Conservation (phyloP, 2,329 filamentous ascomycete genomes). For the Penicillium sclerotiorum region DNA sequence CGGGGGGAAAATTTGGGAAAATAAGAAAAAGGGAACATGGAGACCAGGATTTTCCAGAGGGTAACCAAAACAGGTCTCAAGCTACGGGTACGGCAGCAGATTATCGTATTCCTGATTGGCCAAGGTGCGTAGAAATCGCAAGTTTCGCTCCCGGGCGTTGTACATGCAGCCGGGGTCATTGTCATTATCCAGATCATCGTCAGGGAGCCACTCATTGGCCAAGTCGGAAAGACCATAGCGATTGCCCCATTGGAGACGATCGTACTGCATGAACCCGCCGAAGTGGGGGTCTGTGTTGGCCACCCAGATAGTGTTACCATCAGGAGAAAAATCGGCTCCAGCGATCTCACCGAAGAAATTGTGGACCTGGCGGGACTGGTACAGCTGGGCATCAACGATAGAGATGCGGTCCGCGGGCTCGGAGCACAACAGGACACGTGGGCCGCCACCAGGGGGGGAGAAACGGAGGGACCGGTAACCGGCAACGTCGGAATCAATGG, state of each 20-base stretch:
- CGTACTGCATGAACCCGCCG: constrained; percentile 50
- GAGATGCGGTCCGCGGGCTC: constrained; percentile 50
- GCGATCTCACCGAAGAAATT: constrained; percentile 52
- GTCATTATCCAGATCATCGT: constrained; percentile 38
- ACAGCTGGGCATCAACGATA: constrained; percentile 48
- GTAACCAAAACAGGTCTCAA: too few species aligned
- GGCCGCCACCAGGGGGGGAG: constrained; percentile 48
- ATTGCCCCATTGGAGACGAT: constrained; percentile 42
- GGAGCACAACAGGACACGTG: constrained; percentile 45
- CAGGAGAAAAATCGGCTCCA: constrained; percentile 46
- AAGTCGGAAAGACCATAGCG: constrained; percentile 35
- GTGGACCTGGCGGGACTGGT: constrained; percentile 44
- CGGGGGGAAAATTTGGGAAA: background rate
- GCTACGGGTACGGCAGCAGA: constrained; percentile 35
- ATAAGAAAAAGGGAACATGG: background rate
- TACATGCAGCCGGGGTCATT: constrained; percentile 39
- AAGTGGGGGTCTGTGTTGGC: constrained; percentile 47
- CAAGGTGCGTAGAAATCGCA: constrained; percentile 37
- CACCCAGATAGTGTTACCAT: constrained; percentile 46
- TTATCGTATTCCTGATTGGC: constrained; percentile 38
- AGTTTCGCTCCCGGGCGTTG: constrained; percentile 35
- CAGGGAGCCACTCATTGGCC: constrained; percentile 42
- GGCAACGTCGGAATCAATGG: constrained; percentile 47
- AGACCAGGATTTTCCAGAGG: too few species aligned
- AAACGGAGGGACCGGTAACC: constrained; percentile 48